Percentiles rank a stretch among this genome's conserved stretches.
Evolutionary conservation across 306 rosid genomes (phyloP).

Genomic region (Spatholobus suberectus): DNA sequence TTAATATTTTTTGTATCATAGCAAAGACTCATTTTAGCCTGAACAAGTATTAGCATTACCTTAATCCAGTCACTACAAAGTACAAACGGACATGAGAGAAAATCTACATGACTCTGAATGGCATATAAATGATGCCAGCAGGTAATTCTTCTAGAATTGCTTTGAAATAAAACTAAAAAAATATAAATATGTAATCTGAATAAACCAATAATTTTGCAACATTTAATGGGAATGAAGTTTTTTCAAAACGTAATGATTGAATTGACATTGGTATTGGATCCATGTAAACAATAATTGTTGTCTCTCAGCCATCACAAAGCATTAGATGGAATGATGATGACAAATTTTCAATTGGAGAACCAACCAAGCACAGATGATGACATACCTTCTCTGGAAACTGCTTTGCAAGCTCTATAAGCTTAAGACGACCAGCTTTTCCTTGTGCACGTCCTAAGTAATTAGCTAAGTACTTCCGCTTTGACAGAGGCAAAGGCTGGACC

Average conservation of each 20-base stretch:
- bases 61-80: not conserved
- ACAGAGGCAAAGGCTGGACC: slow-evolving; percentile 78
- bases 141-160: not conserved
- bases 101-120: slow-evolving; percentile 12
- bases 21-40: slow-evolving; percentile 25
- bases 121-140: slow-evolving; percentile 1
- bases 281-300: too few relatives aligned
- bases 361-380: slow-evolving; percentile 33
- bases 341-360: slow-evolving; percentile 17
- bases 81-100: not conserved
- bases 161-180: not conserved
- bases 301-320: too few relatives aligned
- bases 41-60: slow-evolving; percentile 30
- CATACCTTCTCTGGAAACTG: slow-evolving; percentile 87
- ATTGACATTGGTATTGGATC: too few relatives aligned
- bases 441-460: slow-evolving; percentile 97
- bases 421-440: slow-evolving; percentile 89
- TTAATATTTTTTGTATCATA: slow-evolving; percentile 28
- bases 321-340: too few relatives aligned
- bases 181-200: not conserved
- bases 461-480: slow-evolving; percentile 84
- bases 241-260: not conserved
- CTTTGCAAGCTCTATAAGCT: slow-evolving; percentile 80
- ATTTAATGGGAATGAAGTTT: not conserved
- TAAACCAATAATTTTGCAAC: slow-evolving; percentile 15